A percentile compares a stretch with the other conserved stretches of the same genome.
phyloP scores from a whole-genome alignment of 129 eudicot genomes.

The Arctium minus region DNA sequence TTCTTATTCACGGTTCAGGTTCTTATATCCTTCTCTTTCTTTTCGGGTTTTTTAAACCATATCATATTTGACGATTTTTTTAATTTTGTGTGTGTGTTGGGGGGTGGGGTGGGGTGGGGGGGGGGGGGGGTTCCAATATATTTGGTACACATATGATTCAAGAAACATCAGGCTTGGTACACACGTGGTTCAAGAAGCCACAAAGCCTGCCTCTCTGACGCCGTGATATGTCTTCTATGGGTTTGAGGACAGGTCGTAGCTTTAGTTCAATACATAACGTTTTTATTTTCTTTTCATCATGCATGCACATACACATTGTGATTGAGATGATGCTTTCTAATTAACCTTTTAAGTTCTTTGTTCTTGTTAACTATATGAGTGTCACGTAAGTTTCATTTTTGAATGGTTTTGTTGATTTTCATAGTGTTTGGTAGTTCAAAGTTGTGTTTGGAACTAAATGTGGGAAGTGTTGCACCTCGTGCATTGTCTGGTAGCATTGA shows the following conservation, averaged over 20 bases:
- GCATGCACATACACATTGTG: too few species aligned
- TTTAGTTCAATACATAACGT: neutral
- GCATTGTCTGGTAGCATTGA: neutral
- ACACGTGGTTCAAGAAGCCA: neutral
- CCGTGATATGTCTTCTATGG: neutral
- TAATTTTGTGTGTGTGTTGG: neutral
- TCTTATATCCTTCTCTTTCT: neutral
- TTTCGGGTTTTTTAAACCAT: neutral
- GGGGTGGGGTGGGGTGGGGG: too few species aligned
- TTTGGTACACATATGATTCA: neutral
- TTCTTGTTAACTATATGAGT: neutral
- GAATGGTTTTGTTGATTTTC: neutral
- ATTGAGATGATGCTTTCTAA: neutral
- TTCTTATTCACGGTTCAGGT: neutral
- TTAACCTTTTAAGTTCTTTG: neutral
- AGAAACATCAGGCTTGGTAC: neutral
- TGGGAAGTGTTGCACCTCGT: neutral
- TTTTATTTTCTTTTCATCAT: neutral
- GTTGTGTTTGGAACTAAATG: neutral
- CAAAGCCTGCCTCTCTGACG: neutral
- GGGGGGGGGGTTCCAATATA: neutral
- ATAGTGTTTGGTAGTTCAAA: too few species aligned
- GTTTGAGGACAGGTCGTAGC: neutral
- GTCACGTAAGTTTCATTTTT: neutral
- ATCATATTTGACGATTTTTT: neutral